Evolutionary conservation across 306 rosid genomes (phyloP).

Genomic region (Pterocarpus santalinus): DNA sequence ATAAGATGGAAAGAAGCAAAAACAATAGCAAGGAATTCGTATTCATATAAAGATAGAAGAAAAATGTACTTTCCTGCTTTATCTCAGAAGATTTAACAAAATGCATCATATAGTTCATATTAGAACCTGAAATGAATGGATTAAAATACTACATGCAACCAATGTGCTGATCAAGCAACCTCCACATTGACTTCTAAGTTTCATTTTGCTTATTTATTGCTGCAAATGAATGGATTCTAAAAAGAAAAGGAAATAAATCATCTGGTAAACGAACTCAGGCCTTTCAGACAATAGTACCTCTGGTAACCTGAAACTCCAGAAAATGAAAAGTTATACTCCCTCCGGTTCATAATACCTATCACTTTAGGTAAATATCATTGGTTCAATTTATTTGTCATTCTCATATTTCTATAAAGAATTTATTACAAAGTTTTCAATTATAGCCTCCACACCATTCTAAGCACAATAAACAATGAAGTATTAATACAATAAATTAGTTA

Average conservation of each 20-base stretch:
- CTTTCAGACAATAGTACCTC: conserved; percentile 29
- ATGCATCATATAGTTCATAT: neutral
- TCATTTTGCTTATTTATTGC: neutral
- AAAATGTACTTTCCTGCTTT: neutral
- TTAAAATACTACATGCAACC: conserved; percentile 18
- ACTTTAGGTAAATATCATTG: too few species aligned
- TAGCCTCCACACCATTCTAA: too few species aligned
- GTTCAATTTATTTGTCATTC: too few species aligned
- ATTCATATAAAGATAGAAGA: conserved; percentile 20
- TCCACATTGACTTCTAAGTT: neutral
- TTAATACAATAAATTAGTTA: too few species aligned
- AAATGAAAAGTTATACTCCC: neutral
- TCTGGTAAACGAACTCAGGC: conserved; percentile 14
- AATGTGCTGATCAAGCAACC: conserved; percentile 21
- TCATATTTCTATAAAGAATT: too few species aligned
- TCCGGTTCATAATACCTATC: too few species aligned
- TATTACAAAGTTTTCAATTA: too few species aligned
- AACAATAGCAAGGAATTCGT: neutral
- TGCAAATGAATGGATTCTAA: conserved; percentile 5
- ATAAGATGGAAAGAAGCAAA: conserved; percentile 17
- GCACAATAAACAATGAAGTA: too few species aligned
- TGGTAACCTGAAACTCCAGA: conserved; percentile 5
- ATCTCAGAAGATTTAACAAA: neutral
- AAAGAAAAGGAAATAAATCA: neutral
- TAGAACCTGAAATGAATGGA: conserved; percentile 17